These are phyloP conservation scores for Sanguinoderma infundibulare DNA, from an alignment of 1,284 basidiomycete species.

Conservation along the genomic window DNA sequence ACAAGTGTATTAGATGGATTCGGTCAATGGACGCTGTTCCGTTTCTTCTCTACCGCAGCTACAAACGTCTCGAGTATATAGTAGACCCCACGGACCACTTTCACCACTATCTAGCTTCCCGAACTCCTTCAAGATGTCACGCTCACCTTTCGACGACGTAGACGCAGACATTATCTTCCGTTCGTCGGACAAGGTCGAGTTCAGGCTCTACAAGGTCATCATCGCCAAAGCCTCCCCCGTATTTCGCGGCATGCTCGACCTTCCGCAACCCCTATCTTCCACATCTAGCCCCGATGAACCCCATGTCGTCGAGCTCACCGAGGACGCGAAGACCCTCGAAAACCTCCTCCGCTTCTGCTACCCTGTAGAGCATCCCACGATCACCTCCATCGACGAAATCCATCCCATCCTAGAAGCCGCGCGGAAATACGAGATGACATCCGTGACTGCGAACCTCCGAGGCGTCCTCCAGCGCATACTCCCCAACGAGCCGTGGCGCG, in stretches of 20 bases:
- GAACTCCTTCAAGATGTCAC: constrained; percentile 7
- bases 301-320: constrained; percentile 29
- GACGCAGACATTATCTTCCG: constrained; percentile 18
- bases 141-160: constrained; percentile 13
- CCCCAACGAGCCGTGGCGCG: constrained; percentile 10
- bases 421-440: constrained; percentile 27
- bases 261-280: neutral
- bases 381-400: neutral
- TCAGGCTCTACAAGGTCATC: constrained; percentile 19
- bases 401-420: neutral
- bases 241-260: constrained; percentile 26
- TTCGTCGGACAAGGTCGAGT: constrained; percentile 15
- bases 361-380: constrained; percentile 29
- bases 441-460: neutral
- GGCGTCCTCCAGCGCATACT: constrained; percentile 5
- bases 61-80: too few species aligned
- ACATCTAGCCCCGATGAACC: constrained; percentile 14
- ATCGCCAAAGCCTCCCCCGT: constrained; percentile 14
- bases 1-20: neutral
- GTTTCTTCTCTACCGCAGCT: neutral
- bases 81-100: too few species aligned
- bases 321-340: constrained; percentile 53
- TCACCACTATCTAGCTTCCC: constrained; percentile 29
- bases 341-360: constrained; percentile 49
- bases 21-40: neutral